A percentile compares a stretch with the other conserved stretches of the same genome.
Evolutionary conservation across 2,329 filamentous ascomycete species (phyloP).

Genomic region (Arthrobotrys musiformis): DNA sequence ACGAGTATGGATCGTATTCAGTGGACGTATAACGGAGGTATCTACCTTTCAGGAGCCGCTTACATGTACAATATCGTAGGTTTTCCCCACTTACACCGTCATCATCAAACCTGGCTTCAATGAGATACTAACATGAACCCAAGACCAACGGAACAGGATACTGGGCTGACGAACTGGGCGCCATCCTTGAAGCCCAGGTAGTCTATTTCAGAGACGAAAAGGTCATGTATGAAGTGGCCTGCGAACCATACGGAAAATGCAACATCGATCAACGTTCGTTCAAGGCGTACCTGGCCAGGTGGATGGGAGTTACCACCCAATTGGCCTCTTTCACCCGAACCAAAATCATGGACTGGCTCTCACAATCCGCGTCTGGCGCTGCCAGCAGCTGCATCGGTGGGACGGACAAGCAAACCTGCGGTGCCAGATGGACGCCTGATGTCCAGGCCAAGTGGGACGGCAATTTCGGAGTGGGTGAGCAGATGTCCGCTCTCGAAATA

Average conservation of each 20-base stretch:
- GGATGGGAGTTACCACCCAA: slow-evolving; percentile 72
- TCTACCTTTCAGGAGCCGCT: slow-evolving; percentile 72
- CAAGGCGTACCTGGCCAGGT: slow-evolving; percentile 76
- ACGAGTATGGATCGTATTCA: slow-evolving; percentile 71
- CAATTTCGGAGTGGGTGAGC: slow-evolving; percentile 73
- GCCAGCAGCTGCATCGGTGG: slow-evolving; percentile 73
- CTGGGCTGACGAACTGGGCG: slow-evolving; percentile 41
- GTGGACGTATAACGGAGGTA: slow-evolving; percentile 75
- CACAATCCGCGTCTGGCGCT: slow-evolving; percentile 70
- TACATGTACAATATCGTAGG: slow-evolving; percentile 74
- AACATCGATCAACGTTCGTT: slow-evolving; percentile 78
- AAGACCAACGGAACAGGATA: slow-evolving; percentile 65
- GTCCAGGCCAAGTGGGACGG: slow-evolving; percentile 67
- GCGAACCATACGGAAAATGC: slow-evolving; percentile 72
- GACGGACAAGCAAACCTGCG: slow-evolving; percentile 70
- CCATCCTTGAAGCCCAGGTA: slow-evolving; percentile 41
- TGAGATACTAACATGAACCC: slow-evolving; percentile 55
- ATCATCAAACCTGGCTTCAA: too few relatives aligned
- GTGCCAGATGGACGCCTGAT: slow-evolving; percentile 69
- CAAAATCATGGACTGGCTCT: slow-evolving; percentile 70
- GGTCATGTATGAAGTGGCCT: slow-evolving; percentile 74
- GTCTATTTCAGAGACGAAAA: slow-evolving; percentile 62
- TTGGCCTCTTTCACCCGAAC: slow-evolving; percentile 71
- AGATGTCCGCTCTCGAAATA: slow-evolving; percentile 76
- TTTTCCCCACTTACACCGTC: too few relatives aligned